Evolutionary conservation across 768 basidiomycete genomes (phyloP), one percentile per base, ranked within the genome.

Genomic region (Calocybe cyanea): DNA sequence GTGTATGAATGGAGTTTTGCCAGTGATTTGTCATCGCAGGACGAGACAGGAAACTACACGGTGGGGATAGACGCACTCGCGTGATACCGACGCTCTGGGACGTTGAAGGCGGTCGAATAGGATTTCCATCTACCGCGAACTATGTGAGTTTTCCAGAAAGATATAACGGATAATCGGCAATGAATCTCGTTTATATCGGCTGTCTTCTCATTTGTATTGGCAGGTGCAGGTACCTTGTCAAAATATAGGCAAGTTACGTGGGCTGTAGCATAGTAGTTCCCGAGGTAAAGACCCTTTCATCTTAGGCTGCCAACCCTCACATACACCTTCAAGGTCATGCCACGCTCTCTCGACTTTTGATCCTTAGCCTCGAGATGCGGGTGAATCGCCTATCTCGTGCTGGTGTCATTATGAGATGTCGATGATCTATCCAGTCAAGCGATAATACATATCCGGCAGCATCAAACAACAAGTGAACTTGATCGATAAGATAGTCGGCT

Each of bases 31-130:
- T n/a, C n/a, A n/a, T n/a, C n/a, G n/a, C n/a, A n/a, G n/a, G n/a
- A n/a, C n/a, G n/a, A n/a, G n/a, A n/a, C n/a, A n/a, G n/a, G n/a
- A n/a, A n/a, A n/a, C n/a, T n/a, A n/a, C n/a, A n/a, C n/a, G n/a
- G n/a, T n/a, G n/a, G n/a, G n/a, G n/a, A n/a, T n/a, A n/a, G n/a
- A n/a, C n/a, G n/a, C n/a, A n/a, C n/a, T n/a, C n/a, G n/a, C n/a
- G n/a, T n/a, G n/a, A n/a, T n/a, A n/a, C n/a, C n/a, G n/a, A n/a
- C n/a, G n/a, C n/a, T n/a, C n/a, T n/a, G n/a, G n/a, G n/a, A n/a
- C n/a, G n/a, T n/a, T n/a, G n/a, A n/a, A 5, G 87, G 87, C 3
- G 83, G 90, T 58, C 84, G 80, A 56, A 83, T 91, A 11, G 80
- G 91, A 18, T 81, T 85, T 1, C 85, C 89, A 2, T 91, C 90